Evolutionary conservation across 441 rosid genomes (phyloP).

Genomic region (Mallotus repandus): DNA sequence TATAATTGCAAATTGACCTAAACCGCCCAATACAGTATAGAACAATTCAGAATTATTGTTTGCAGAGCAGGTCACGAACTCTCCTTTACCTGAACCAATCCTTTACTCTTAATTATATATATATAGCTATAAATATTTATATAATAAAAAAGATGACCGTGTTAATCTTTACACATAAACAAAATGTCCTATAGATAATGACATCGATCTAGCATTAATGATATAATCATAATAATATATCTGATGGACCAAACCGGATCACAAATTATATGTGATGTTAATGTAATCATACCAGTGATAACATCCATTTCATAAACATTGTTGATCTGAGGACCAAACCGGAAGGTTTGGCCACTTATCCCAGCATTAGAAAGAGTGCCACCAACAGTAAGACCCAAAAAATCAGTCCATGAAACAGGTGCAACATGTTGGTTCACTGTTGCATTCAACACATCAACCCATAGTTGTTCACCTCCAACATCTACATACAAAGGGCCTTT

Average conservation of each 20-base stretch:
- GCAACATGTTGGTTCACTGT: constrained; percentile 45
- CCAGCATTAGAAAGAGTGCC: constrained; percentile 95
- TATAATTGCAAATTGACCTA: constrained; percentile 92
- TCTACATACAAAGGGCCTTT: constrained; percentile 45
- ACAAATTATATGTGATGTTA: too few relatives aligned
- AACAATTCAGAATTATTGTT: constrained; percentile 58
- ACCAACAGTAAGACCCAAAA: constrained; percentile 67
- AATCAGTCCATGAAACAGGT: constrained; percentile 86
- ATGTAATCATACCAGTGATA: constrained; percentile 53
- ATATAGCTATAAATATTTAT: too few relatives aligned
- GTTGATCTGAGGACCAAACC: constrained; percentile 81
- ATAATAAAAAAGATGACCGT: too few relatives aligned
- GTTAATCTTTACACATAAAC: too few relatives aligned
- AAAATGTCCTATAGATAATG: too few relatives aligned
- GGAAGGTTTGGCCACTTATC: constrained; percentile 74
- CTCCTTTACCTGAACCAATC: constrained; percentile 65
- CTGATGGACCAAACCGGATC: too few relatives aligned
- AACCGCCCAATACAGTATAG: constrained; percentile 74
- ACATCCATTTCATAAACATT: constrained; percentile 80
- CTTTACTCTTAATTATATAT: too few relatives aligned
- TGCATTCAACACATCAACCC: constrained; percentile 68
- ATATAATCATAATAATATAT: too few relatives aligned
- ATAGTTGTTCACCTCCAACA: constrained; percentile 69
- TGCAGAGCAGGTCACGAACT: constrained; percentile 59
- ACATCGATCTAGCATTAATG: too few relatives aligned